Evolutionary conservation across 805 yeast species (phyloP).

Genomic region (Metschnikowia proteae): DNA sequence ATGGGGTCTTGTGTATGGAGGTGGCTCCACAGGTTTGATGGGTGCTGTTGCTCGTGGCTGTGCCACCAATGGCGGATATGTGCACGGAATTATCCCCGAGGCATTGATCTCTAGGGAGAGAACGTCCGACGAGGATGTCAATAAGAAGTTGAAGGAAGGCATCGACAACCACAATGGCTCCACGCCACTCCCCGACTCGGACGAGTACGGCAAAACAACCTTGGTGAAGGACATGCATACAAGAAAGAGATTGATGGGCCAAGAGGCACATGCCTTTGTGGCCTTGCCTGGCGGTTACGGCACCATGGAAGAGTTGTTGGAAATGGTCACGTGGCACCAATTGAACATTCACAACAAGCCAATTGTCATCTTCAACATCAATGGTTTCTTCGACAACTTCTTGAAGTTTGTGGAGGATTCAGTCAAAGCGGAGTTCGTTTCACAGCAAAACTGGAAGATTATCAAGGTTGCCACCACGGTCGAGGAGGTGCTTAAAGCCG

Average conservation of each 20-base stretch:
- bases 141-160: conserved; percentile 45
- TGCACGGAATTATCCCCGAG: conserved; percentile 83
- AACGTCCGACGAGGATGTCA: conserved; percentile 39
- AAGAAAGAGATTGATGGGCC: conserved; percentile 80
- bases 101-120: conserved; percentile 76
- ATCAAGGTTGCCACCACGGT: conserved; percentile 64
- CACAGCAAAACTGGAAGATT: conserved; percentile 61
- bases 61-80: conserved; percentile 57
- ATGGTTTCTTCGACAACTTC: conserved; percentile 76
- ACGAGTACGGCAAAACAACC: conserved; percentile 70
- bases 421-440: conserved; percentile 63
- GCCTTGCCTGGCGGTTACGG: conserved; percentile 94
- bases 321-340: conserved; percentile 88
- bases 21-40: conserved; percentile 85
- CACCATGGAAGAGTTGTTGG: conserved; percentile 84
- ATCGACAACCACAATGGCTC: conserved; percentile 63
- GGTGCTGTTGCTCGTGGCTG: conserved; percentile 69
- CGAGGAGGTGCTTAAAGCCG: conserved; percentile 61
- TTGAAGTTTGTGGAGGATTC: conserved; percentile 58
- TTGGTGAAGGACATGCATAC: conserved; percentile 88
- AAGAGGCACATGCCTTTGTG: conserved; percentile 79
- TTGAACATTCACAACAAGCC: conserved; percentile 83
- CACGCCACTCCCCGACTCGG: conserved; percentile 59
- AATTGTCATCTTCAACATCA: conserved; percentile 68
- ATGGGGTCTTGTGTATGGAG: conserved; percentile 85